phyloP scores from a whole-genome alignment of 2,329 filamentous ascomycete species.

The Ciborinia camelliae region DNA sequence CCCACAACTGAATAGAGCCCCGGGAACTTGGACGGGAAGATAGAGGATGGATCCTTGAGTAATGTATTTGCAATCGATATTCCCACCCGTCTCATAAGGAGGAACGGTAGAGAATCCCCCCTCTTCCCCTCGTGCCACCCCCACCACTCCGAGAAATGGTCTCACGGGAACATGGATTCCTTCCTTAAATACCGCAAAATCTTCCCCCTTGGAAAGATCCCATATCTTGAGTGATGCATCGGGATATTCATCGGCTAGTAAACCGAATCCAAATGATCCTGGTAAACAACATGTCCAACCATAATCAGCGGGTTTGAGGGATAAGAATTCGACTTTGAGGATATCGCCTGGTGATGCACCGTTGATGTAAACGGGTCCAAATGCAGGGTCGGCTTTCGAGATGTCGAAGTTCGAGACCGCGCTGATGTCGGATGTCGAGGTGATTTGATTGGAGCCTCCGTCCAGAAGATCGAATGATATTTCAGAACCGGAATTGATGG shows the following conservation, averaged over 20 bases:
- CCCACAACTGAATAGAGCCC: slow-evolving; percentile 52
- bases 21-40: slow-evolving; percentile 48
- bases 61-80: slow-evolving; percentile 52
- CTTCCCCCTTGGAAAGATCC: slow-evolving; percentile 42
- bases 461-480: slow-evolving; percentile 50
- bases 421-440: slow-evolving; percentile 41
- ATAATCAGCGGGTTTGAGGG: slow-evolving; percentile 45
- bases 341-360: slow-evolving; percentile 51
- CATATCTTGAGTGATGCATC: slow-evolving; percentile 47
- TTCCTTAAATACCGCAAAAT: slow-evolving; percentile 46
- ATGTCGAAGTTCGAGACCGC: slow-evolving; percentile 42
- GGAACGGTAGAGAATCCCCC: slow-evolving; percentile 50
- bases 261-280: slow-evolving; percentile 47
- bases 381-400: slow-evolving; percentile 44
- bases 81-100: slow-evolving; percentile 51
- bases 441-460: slow-evolving; percentile 50
- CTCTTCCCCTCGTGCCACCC: slow-evolving; percentile 46
- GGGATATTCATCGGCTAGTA: slow-evolving; percentile 48
- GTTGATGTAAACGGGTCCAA: slow-evolving; percentile 49
- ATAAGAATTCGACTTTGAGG: slow-evolving; percentile 49
- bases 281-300: slow-evolving; percentile 53
- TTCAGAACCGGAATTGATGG: slow-evolving; percentile 46
- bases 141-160: slow-evolving; percentile 53
- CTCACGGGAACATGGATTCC: slow-evolving; percentile 48
- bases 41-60: slow-evolving; percentile 47